These are phyloP conservation scores for Porogramme epimiltina DNA, from an alignment of 1,284 basidiomycete species.

Conservation along the genomic window DNA sequence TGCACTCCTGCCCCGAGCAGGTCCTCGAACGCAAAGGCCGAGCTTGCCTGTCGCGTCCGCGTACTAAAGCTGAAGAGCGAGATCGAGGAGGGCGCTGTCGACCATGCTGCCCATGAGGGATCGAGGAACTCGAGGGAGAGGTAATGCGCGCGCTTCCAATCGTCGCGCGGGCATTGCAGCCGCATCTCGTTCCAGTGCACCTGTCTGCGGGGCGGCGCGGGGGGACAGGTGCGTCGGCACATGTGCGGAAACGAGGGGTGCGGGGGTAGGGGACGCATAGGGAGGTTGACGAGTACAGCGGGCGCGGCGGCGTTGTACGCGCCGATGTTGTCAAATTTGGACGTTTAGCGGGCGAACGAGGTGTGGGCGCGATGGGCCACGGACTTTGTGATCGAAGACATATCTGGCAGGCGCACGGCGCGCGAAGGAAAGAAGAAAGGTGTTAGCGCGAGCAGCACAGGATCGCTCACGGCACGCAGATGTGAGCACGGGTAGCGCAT, in stretches of 20 bases:
- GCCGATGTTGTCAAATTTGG: conserved; percentile 83
- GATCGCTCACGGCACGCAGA: no score
- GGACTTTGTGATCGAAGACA: conserved; percentile 72
- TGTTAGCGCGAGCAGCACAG: no score
- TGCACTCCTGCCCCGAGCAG: conserved; percentile 83
- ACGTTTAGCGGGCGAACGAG: conserved; percentile 84
- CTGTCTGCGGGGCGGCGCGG: no score
- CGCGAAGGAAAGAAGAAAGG: no score
- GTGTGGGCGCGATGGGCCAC: conserved; percentile 87
- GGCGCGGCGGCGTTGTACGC: conserved; percentile 85
- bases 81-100: conserved; percentile 79
- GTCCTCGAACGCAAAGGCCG: conserved; percentile 87
- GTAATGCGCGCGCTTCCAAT: conserved; percentile 88
- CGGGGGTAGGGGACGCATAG: conserved; percentile 48
- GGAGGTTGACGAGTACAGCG: conserved; percentile 82
- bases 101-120: conserved; percentile 89
- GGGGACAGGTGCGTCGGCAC: not conserved
- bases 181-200: conserved; percentile 84
- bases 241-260: no score
- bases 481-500: no score
- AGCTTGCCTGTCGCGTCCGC: conserved; percentile 68
- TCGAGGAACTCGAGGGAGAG: conserved; percentile 90
- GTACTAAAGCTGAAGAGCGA: conserved; percentile 80
- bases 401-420: conserved; percentile 48
- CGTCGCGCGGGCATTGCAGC: conserved; percentile 65